phyloP scores from a whole-genome alignment of 805 yeast species.

The Maudiozyma bulderi region DNA sequence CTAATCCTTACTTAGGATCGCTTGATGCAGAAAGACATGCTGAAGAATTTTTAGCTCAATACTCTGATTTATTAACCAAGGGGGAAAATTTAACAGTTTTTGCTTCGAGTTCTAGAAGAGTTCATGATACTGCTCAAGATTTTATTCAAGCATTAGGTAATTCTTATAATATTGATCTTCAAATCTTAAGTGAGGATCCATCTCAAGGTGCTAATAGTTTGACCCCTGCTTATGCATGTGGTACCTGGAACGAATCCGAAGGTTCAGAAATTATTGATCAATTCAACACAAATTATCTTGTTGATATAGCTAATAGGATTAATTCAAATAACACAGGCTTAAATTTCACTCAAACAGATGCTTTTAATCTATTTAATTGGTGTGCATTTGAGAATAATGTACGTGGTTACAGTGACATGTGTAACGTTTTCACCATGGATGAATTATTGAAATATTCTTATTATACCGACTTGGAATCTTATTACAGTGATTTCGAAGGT shows the following conservation, averaged over 20 bases:
- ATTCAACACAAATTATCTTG: slow-evolving; percentile 32
- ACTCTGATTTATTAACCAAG: slow-evolving; percentile 33
- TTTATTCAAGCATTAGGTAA: slow-evolving; percentile 34
- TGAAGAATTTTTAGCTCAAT: slow-evolving; percentile 34
- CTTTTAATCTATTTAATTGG: slow-evolving; percentile 42
- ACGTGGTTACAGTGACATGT: slow-evolving; percentile 55
- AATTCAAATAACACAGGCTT: slow-evolving; percentile 45
- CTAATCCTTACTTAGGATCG: slow-evolving; percentile 39
- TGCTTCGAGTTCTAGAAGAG: slow-evolving; percentile 39
- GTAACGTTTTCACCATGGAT: slow-evolving; percentile 56
- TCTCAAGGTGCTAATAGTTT: slow-evolving; percentile 41
- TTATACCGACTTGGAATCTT: slow-evolving; percentile 46
- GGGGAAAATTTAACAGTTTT: slow-evolving; percentile 36
- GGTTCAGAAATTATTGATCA: slow-evolving; percentile 14
- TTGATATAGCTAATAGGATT: slow-evolving; percentile 46
- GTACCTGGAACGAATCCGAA: slow-evolving; percentile 24
- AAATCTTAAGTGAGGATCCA: slow-evolving; percentile 34
- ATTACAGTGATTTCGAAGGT: slow-evolving; percentile 58
- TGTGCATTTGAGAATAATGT: slow-evolving; percentile 74
- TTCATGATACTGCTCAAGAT: slow-evolving; percentile 40
- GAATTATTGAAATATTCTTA: slow-evolving; percentile 60
- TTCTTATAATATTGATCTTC: slow-evolving; percentile 23
- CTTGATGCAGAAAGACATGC: slow-evolving; percentile 37
- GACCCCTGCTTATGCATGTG: slow-evolving; percentile 40
- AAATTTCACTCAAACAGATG: slow-evolving; percentile 44